A percentile compares a stretch with the other conserved stretches of the same genome.
Evolutionary conservation across 805 yeast genomes (phyloP).

Genomic region (Nakazawaea ishiwadae): DNA sequence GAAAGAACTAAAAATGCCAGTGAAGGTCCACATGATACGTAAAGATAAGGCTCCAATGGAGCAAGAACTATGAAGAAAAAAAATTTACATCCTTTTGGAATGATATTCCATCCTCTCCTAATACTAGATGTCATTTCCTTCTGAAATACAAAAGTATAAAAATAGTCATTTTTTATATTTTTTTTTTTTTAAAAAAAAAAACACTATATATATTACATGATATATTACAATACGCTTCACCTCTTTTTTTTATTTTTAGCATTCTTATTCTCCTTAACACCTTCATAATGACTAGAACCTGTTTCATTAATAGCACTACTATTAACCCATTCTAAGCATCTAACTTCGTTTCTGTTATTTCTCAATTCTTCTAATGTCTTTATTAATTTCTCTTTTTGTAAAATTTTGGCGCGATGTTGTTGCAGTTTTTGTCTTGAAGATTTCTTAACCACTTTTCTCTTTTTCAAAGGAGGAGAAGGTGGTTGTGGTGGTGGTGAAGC

Average conservation of each 20-base stretch:
- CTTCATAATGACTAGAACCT: conserved; percentile 55
- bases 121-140: too few relatives aligned
- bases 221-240: background rate
- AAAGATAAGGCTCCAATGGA: too few relatives aligned
- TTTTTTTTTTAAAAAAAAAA: too few relatives aligned
- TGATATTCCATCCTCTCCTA: too few relatives aligned
- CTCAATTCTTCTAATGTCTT: conserved; percentile 28
- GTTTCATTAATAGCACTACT: conserved; percentile 46
- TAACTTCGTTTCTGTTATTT: conserved; percentile 35
- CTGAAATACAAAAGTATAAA: too few relatives aligned
- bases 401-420: conserved; percentile 28
- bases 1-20: too few relatives aligned
- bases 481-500: background rate
- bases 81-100: too few relatives aligned
- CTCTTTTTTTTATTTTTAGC: conserved; percentile 16
- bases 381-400: conserved; percentile 19
- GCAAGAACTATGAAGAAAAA: too few relatives aligned
- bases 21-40: too few relatives aligned
- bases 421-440: conserved; percentile 25
- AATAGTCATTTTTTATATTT: too few relatives aligned
- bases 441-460: conserved; percentile 25
- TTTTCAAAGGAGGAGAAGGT: too few relatives aligned
- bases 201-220: background rate
- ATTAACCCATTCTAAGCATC: conserved; percentile 61
- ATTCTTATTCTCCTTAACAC: conserved; percentile 25